Percentiles rank a stretch among this genome's conserved stretches.
Evolutionary conservation across 805 yeast genomes (phyloP).

Genomic region (Ogataea saltuana): DNA sequence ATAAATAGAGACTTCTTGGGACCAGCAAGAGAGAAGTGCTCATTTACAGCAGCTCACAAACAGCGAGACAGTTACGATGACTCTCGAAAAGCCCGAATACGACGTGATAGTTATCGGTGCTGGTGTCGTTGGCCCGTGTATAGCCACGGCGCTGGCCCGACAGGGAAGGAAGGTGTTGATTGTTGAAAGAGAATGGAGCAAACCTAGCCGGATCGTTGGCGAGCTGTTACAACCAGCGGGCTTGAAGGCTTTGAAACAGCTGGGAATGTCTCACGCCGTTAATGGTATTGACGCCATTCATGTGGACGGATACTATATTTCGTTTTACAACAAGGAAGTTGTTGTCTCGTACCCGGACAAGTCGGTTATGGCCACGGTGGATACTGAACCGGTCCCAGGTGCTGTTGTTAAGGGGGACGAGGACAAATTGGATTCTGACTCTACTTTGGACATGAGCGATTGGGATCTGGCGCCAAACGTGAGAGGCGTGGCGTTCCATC

Average conservation of each 20-base stretch:
- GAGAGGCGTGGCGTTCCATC: slow-evolving; percentile 87
- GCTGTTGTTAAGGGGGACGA: slow-evolving; percentile 62
- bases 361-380: slow-evolving; percentile 44
- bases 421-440: slow-evolving; percentile 47
- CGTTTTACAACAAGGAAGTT: slow-evolving; percentile 59
- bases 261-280: slow-evolving; percentile 79
- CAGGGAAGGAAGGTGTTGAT: slow-evolving; percentile 83
- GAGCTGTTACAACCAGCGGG: slow-evolving; percentile 98
- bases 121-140: slow-evolving; percentile 95
- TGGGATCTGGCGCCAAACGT: slow-evolving; percentile 62
- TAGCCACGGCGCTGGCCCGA: slow-evolving; percentile 86
- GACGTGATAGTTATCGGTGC: slow-evolving; percentile 96
- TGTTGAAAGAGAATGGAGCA: slow-evolving; percentile 85
- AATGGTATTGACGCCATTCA: slow-evolving; percentile 76
- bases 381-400: slow-evolving; percentile 48
- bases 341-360: slow-evolving; percentile 73
- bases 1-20: neutral
- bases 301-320: slow-evolving; percentile 78
- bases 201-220: slow-evolving; percentile 96
- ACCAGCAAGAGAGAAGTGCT: neutral
- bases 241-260: slow-evolving; percentile 72
- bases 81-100: slow-evolving; percentile 36
- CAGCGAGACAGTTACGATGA: slow-evolving; percentile 3
- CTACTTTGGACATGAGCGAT: slow-evolving; percentile 48
- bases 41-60: no score